Base-by-base conservation (phyloP, 2,329 filamentous ascomycete species). In the Lachnellula subtilissima region DNA sequence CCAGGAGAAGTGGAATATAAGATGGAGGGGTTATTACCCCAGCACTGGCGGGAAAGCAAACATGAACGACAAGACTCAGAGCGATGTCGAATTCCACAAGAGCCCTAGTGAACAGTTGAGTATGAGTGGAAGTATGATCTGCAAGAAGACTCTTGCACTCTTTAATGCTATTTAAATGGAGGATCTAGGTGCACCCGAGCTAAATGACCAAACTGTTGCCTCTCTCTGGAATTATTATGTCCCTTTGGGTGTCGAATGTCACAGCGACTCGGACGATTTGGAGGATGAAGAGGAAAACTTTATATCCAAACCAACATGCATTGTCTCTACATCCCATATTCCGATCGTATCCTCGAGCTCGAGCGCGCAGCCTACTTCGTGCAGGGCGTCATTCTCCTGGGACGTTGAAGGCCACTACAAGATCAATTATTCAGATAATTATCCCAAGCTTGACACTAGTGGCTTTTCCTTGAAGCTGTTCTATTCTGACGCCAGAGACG, bases 321-420 rank as follows among this genome's bases (percentile, higher is more conserved):
- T 6, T 15, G 5, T 40, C 37, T 40, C 15, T 40, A 11, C 37
- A 17, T 14, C 37, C n/a, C 15, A 3, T 15, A 8, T 17, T 15
- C 37, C 14, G 37, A 40, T 14, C 5, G 37, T 8, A n/a, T 15
- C 37, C 7, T 40, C 28, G 28, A 32, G 28, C 28, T 32, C 9
- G 28, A 32, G 8, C 28, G 28, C 28, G 28, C 28, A 32, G 28
- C 28, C 8, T 32, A 9, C 28, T 9, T 32, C 28, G 8, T 8
- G 28, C 28, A 11, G 28, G 28, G 28, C 28, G 28, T 8, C 28
- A 32, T 32, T 32, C 28, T 46, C 7, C n/a, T 52, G 50, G 28
- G 23, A 36, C 19, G 50, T 52, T 37, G 50, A 46, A 46, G 50
- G 50, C n/a, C 25, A 45, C 15, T 52, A 52, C 28, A 37, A 25